Percentiles rank a stretch among this genome's conserved stretches.
phyloP scores from a whole-genome alignment of 352 stramenopile genomes.

The Globisporangium irregulare region DNA sequence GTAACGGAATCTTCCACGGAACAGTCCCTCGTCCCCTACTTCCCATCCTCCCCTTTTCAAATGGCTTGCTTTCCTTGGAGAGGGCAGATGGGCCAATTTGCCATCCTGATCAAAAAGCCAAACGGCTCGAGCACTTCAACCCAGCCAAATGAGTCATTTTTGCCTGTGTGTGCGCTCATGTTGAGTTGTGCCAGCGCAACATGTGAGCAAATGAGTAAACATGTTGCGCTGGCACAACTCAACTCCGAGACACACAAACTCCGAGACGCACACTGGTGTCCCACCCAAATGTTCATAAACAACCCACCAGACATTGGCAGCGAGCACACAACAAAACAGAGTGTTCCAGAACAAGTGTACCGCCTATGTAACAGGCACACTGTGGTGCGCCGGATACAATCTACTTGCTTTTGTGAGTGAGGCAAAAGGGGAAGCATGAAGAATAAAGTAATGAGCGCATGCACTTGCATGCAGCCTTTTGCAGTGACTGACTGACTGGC shows the following conservation, averaged over 20 bases:
- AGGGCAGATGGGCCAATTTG: not conserved
- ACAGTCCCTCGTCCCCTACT: not conserved
- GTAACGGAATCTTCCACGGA: constrained; percentile 41
- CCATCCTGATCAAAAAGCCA: not conserved
- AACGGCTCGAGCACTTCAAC: not conserved
- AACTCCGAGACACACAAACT: not conserved
- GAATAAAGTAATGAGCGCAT: too few relatives aligned
- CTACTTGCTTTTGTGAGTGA: not conserved
- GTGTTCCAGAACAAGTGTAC: constrained; percentile 19
- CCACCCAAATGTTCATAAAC: constrained; percentile 1
- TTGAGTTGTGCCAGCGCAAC: not conserved
- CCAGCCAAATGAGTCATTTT: not conserved
- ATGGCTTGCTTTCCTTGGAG: constrained; percentile 10
- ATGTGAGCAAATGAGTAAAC: too few relatives aligned
- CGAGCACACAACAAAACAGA: constrained; percentile 5
- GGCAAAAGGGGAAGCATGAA: not conserved
- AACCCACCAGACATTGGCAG: not conserved
- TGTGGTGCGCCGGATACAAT: not conserved
- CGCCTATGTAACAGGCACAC: not conserved
- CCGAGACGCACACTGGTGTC: not conserved
- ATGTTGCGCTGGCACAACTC: not conserved
- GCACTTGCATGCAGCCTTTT: too few relatives aligned
- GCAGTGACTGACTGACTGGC: too few relatives aligned
- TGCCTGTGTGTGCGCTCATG: not conserved
- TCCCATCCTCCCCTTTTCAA: constrained; percentile 8